These are phyloP conservation scores for Pestalotiopsis sp. DNA, from an alignment of 2,329 filamentous ascomycete species.

Conservation along the genomic window DNA sequence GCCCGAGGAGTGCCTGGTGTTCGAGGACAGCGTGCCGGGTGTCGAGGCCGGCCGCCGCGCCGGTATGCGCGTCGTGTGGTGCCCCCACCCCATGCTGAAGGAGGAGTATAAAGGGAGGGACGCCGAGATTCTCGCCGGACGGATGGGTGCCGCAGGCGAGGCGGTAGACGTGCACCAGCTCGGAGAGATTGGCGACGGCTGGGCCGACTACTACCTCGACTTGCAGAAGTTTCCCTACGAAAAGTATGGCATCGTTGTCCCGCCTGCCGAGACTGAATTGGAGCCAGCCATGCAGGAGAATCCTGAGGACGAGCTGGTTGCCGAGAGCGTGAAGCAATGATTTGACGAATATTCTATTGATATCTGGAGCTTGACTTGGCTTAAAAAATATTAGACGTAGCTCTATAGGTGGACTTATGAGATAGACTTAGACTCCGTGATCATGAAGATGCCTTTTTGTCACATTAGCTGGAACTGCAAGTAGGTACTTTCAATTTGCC, in stretches of 20 bases:
- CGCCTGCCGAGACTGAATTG: slow-evolving; percentile 43
- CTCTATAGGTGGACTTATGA: no score
- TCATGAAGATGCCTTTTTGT: no score
- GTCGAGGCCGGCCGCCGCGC: slow-evolving; percentile 89
- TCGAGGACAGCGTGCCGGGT: slow-evolving; percentile 92
- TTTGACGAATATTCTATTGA: neutral
- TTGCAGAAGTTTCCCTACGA: slow-evolving; percentile 60
- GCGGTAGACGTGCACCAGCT: slow-evolving; percentile 54
- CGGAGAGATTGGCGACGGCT: slow-evolving; percentile 61
- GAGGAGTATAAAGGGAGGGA: slow-evolving; percentile 77
- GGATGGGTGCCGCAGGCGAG: slow-evolving; percentile 67
- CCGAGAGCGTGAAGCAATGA: slow-evolving; percentile 14
- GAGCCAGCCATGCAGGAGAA: slow-evolving; percentile 44
- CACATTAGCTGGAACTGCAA: no score
- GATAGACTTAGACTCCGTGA: no score
- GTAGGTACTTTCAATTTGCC: no score
- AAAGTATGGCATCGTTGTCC: slow-evolving; percentile 59
- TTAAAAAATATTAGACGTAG: neutral
- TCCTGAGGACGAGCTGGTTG: slow-evolving; percentile 24
- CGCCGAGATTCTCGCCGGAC: slow-evolving; percentile 79
- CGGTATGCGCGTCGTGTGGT: slow-evolving; percentile 94
- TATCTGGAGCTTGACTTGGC: neutral
- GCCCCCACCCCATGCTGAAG: slow-evolving; percentile 78
- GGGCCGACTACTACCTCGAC: slow-evolving; percentile 56
- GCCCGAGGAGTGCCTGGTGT: slow-evolving; percentile 90